phyloP scores from a whole-genome alignment of 805 yeast species.

The Cephaloascus albidus region DNA sequence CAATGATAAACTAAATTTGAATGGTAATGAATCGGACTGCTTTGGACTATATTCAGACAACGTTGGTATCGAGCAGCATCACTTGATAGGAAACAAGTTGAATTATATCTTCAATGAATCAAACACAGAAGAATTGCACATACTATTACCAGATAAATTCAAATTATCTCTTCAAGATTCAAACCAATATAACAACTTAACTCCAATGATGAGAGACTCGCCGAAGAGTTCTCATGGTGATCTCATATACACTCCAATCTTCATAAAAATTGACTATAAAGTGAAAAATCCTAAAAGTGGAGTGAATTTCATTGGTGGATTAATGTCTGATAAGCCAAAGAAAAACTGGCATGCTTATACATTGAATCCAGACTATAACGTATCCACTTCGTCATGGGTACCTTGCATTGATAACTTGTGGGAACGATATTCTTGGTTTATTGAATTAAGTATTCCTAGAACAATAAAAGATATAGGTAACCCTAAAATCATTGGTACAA shows the following conservation, averaged over 20 bases:
- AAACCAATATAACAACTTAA: slow-evolving; percentile 7
- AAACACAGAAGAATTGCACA: slow-evolving; percentile 55
- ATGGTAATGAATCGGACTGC: slow-evolving; percentile 21
- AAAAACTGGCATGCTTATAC: slow-evolving; percentile 81
- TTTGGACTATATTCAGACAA: slow-evolving; percentile 34
- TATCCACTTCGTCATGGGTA: slow-evolving; percentile 92
- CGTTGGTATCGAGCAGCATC: slow-evolving; percentile 45
- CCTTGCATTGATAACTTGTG: slow-evolving; percentile 89
- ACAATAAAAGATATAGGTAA: slow-evolving; percentile 64
- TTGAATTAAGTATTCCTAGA: slow-evolving; percentile 79
- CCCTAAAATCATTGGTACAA: slow-evolving; percentile 32
- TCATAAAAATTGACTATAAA: slow-evolving; percentile 58
- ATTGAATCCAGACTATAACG: slow-evolving; percentile 63
- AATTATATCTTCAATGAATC: slow-evolving; percentile 43
- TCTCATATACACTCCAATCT: slow-evolving; percentile 55
- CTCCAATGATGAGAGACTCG: not conserved
- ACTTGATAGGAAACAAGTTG: slow-evolving; percentile 42
- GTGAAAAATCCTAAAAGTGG: slow-evolving; percentile 65
- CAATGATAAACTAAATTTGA: slow-evolving; percentile 40
- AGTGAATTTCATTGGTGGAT: slow-evolving; percentile 61
- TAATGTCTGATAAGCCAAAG: slow-evolving; percentile 31
- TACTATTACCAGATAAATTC: slow-evolving; percentile 57
- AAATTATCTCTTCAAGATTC: slow-evolving; percentile 52
- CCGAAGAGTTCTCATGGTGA: not conserved
- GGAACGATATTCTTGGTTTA: slow-evolving; percentile 88